Evolutionary conservation across 2,329 filamentous ascomycete genomes (phyloP), one percentile per base, ranked within the genome.

Genomic region (Albophoma yamanashiensis): DNA sequence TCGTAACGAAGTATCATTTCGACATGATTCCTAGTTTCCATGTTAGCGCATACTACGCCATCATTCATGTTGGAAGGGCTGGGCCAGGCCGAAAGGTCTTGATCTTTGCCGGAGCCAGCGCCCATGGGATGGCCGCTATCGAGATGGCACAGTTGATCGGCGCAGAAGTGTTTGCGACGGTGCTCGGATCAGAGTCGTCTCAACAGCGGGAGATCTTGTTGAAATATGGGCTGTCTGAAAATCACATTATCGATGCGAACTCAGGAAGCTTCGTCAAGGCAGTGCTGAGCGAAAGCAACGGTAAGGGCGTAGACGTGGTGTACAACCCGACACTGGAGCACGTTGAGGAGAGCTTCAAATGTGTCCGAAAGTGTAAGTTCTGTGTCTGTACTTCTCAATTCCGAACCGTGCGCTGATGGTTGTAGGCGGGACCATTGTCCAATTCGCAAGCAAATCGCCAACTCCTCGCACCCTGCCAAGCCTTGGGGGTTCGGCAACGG

Each of bases 291-390:
- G 58, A 70, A 22, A 78, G 76, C 0, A 62, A 61, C 17, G 67
- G 65, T 3, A 64, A 63, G 38, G 73, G 73, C 15, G 66, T 79
- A 2, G 75, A 82, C 53, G 61, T 80, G 4, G 69, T 81, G 1
- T 79, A 80, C 58, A 79, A 80, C 62, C 71, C 79, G 0, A 76
- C 78, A 0, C 73, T 73, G 56, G 65, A 70, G 11, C 64, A 73
- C 42, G 58, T 72, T 4, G 69, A 72, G 3, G 60, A 66, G 4
- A 73, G 69, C 59, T 64, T 70, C 17, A 64, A 68, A 45, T 77
- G 74, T 50, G 69, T 78, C 31, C 69, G 71, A 42, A 67, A 63
- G 31, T 70, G 76, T 73, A 68, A 67, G 73, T 68, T 17, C 2
- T 50, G 15, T 27, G 40, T 36, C 31, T 27, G 7, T n/a, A 27